A percentile compares a stretch with the other conserved stretches of the same genome.
These are phyloP conservation scores for Ophiocordyceps camponoti-saundersi DNA, from an alignment of 2,329 filamentous ascomycete species.

Conservation along the genomic window DNA sequence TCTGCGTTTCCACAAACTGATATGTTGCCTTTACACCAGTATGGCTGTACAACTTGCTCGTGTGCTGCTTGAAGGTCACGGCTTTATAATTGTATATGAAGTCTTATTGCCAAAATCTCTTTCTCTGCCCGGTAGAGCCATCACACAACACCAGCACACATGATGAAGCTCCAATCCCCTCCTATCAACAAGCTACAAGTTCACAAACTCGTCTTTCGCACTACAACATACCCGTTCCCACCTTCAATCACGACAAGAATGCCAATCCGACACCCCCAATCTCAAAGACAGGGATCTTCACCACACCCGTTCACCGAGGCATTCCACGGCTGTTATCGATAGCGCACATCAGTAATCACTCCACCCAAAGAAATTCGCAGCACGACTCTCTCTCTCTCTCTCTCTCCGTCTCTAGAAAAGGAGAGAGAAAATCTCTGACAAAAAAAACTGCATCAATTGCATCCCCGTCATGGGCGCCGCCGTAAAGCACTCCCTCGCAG, in stretches of 20 bases:
- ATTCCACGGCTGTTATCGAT: too few species aligned
- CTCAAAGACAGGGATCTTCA: too few species aligned
- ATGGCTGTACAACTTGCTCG: neutral
- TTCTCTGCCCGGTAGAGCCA: too few species aligned
- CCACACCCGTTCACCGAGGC: too few species aligned
- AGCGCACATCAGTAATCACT: too few species aligned
- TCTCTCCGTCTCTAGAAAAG: too few species aligned
- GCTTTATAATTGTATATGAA: neutral
- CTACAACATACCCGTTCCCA: too few species aligned
- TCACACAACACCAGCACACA: too few species aligned
- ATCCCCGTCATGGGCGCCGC: constrained; percentile 19
- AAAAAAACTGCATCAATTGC: neutral
- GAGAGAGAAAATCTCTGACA: neutral
- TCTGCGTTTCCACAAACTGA: neutral
- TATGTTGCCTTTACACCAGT: neutral
- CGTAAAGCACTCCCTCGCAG: constrained; percentile 20
- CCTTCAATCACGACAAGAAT: too few species aligned
- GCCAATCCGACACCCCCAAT: too few species aligned
- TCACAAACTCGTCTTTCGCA: neutral
- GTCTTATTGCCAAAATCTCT: neutral
- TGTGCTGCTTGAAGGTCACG: neutral
- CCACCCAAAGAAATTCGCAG: too few species aligned
- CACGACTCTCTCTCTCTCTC: too few species aligned
- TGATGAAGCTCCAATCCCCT: neutral
- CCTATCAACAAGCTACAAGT: neutral